phyloP scores from a whole-genome alignment of 2,329 filamentous ascomycete species.

The Chaetothyriales sp. region DNA sequence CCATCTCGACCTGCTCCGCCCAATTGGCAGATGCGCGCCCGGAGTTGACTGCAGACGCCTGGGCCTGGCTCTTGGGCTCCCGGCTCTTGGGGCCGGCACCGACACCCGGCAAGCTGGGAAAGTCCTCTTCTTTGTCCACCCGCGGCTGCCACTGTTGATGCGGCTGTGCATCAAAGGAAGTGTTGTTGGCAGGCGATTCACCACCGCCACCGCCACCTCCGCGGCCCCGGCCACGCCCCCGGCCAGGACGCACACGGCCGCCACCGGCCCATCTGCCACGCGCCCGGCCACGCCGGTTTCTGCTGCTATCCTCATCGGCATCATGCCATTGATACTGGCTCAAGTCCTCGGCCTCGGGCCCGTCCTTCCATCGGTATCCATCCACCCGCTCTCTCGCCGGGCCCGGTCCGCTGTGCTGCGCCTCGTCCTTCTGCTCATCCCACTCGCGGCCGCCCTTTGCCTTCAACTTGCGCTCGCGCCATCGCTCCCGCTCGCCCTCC shows the following conservation, averaged over 20 bases:
- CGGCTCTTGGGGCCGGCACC: not conserved
- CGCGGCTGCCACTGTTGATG: slow-evolving; percentile 6
- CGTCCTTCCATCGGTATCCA: slow-evolving; percentile 4
- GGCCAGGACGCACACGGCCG: slow-evolving; percentile 6
- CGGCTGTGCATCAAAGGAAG: not conserved
- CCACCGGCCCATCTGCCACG: slow-evolving; percentile 9
- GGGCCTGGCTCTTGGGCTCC: not conserved
- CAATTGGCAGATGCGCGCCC: not conserved
- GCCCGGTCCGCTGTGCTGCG: slow-evolving; percentile 30
- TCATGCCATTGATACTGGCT: slow-evolving; percentile 16
- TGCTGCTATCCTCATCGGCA: not conserved
- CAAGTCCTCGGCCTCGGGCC: slow-evolving; percentile 12
- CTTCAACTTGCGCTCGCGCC: slow-evolving; percentile 45
- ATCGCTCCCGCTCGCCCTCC: slow-evolving; percentile 50
- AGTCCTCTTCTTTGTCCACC: slow-evolving; percentile 12
- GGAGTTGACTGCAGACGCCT: not conserved
- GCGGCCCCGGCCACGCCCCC: slow-evolving; percentile 1
- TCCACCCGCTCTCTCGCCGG: slow-evolving; percentile 8
- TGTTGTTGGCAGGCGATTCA: not conserved
- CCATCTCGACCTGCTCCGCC: slow-evolving; percentile 1
- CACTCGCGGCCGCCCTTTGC: slow-evolving; percentile 47
- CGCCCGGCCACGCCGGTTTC: slow-evolving; percentile 4
- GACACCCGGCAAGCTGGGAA: slow-evolving; percentile 15
- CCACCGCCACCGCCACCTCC: too few relatives aligned
- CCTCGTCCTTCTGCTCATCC: slow-evolving; percentile 48